Evolutionary conservation across 192 early-diverging fungal genomes (phyloP), one percentile per base, ranked within the genome.

Genomic region (Backusella tuberculispora): DNA sequence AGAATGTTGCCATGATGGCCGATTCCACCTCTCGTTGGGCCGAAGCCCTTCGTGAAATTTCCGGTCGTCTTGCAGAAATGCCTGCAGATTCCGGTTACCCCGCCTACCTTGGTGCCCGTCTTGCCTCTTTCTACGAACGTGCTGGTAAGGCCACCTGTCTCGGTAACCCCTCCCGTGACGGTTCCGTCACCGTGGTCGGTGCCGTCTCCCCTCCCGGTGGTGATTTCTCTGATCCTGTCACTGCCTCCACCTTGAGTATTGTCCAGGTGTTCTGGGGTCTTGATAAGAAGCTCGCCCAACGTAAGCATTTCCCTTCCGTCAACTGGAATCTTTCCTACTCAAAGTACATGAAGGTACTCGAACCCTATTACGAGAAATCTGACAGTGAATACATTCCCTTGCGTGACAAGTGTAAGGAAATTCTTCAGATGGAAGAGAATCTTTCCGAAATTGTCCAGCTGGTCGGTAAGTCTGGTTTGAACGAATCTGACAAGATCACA

Each of bases 1-100:
- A 95, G 88, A 92, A 99, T 78, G 98, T 97, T 34, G 94, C 98
- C 68, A 99, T 99, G 98, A 99, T 99, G 96, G 98, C 98, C 7
- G 98, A 99, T 85, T 99, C 97, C n/a, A 98, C 98, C 34, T 99
- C 98, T 63, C 95, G 98, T 46, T 99, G 98, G 98, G 98, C 98
- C 71, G 98, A 99, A 85, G 98, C 98, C 21, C 86, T 99, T 78
- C 95, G 98, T 91, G 98, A 99, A 89, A 97, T 99, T 86, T 99
- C 98, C 13, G 98, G 98, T 83, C 97, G 98, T 86, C 86, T 99
- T 72, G 98, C 97, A 75, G 98, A 99, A 85, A 99, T 99, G 98
- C 98, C 98, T 73, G 97, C 97, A 29, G 95, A 99, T 85, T 91
- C 89, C 56, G 97, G 97, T 69, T 99, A 99, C 86, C 97, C 98